A percentile compares a stretch with the other conserved stretches of the same genome.
These are phyloP conservation scores for Cenococcum geophilum DNA, from an alignment of 495 filamentous ascomycete species.

Conservation along the genomic window DNA sequence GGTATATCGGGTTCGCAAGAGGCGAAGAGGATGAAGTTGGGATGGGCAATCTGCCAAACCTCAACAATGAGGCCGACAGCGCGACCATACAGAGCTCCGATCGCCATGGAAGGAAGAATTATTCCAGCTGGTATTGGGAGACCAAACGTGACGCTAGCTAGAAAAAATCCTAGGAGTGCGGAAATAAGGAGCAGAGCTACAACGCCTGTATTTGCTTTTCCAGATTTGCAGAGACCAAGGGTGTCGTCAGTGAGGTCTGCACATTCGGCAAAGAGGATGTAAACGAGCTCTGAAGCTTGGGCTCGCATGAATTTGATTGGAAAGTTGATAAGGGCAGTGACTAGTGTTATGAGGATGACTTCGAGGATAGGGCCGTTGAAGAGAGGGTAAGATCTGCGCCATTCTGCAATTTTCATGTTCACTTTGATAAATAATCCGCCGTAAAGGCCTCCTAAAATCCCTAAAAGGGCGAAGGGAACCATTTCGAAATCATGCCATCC, in stretches of 20 bases:
- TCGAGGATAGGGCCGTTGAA: conserved; percentile 65
- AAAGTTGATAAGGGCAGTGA: conserved; percentile 87
- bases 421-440: conserved; percentile 91
- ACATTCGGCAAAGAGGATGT: conserved; percentile 88
- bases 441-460: conserved; percentile 85
- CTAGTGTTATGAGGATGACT: conserved; percentile 63
- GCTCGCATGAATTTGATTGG: conserved; percentile 88
- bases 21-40: conserved; percentile 67
- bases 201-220: conserved; percentile 61
- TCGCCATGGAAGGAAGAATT: conserved; percentile 94
- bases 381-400: conserved; percentile 61
- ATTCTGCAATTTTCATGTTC: conserved; percentile 81
- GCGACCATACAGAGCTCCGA: conserved; percentile 88
- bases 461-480: conserved; percentile 79
- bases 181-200: conserved; percentile 76
- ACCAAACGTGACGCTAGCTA: conserved; percentile 86
- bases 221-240: conserved; percentile 80
- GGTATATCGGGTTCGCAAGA: conserved; percentile 81
- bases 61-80: conserved; percentile 84
- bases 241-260: conserved; percentile 68
- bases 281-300: conserved; percentile 86
- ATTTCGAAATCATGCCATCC: conserved; percentile 96
- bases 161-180: conserved; percentile 72
- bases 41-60: conserved; percentile 76
- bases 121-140: conserved; percentile 96